Conservation (phyloP, 305 asterid species). For the Fraxinus velutina region DNA sequence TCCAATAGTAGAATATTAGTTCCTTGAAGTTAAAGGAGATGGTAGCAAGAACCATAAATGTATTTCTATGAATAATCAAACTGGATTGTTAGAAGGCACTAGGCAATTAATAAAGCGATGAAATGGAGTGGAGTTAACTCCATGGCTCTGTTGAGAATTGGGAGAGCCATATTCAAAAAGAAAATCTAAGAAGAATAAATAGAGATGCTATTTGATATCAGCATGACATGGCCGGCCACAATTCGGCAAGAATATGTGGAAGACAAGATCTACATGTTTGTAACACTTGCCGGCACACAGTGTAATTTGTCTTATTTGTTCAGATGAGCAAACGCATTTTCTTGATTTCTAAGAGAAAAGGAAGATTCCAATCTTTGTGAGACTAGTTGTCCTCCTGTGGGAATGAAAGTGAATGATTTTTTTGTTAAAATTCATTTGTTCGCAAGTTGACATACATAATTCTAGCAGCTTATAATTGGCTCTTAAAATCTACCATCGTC, state of each 20-base stretch:
- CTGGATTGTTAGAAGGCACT: background rate
- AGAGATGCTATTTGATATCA: background rate
- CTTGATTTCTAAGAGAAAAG: background rate
- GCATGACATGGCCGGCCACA: background rate
- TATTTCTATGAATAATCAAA: background rate
- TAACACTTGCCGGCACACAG: conserved; percentile 3
- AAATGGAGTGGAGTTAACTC: background rate
- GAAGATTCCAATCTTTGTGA: background rate
- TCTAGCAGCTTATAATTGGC: background rate
- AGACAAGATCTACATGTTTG: background rate
- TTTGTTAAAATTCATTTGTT: background rate
- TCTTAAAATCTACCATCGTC: background rate
- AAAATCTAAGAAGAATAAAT: background rate
- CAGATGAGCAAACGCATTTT: background rate
- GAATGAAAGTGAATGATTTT: background rate
- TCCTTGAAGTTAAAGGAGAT: background rate
- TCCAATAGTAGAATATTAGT: background rate
- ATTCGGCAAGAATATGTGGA: background rate
- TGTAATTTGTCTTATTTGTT: background rate
- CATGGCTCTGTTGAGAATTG: background rate
- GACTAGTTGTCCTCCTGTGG: background rate
- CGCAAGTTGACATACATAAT: background rate
- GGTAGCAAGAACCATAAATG: background rate
- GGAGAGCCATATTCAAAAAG: background rate
- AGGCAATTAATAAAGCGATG: background rate